Percentiles rank a stretch among this genome's conserved stretches.
phyloP scores from a whole-genome alignment of 2,329 filamentous ascomycete genomes.

The Delphinella strobiligena region DNA sequence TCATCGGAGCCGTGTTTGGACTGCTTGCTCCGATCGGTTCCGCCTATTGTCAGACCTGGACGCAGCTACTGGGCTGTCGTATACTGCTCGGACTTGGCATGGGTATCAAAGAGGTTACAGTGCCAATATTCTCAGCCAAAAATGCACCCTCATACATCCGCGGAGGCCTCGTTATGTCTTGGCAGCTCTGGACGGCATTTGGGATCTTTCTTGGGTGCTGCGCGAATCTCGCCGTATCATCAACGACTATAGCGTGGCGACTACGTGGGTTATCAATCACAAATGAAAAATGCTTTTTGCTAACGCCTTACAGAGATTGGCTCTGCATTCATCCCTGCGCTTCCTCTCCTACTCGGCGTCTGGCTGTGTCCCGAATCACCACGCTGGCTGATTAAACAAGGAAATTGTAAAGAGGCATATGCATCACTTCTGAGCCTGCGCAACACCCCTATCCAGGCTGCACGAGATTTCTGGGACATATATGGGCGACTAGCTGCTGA shows the following conservation, averaged over 20 bases:
- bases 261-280: too few relatives aligned
- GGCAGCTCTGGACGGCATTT: slow-evolving; percentile 35
- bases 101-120: slow-evolving; percentile 10
- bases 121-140: slow-evolving; percentile 20
- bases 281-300: too few relatives aligned
- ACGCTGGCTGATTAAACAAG: slow-evolving; percentile 28
- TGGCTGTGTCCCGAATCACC: slow-evolving; percentile 28
- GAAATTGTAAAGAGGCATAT: slow-evolving; percentile 24
- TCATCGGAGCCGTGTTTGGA: slow-evolving; percentile 18
- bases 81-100: slow-evolving; percentile 12
- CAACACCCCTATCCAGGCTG: slow-evolving; percentile 24
- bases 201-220: slow-evolving; percentile 34
- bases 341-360: slow-evolving; percentile 14
- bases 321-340: slow-evolving; percentile 28
- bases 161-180: slow-evolving; percentile 34
- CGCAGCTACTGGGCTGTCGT: slow-evolving; percentile 8
- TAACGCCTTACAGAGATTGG: too few relatives aligned
- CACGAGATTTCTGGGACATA: slow-evolving; percentile 29
- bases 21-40: slow-evolving; percentile 5
- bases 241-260: slow-evolving; percentile 25
- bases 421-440: slow-evolving; percentile 22
- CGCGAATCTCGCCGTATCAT: slow-evolving; percentile 31
- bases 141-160: slow-evolving; percentile 26
- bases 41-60: slow-evolving; percentile 8
- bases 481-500: slow-evolving; percentile 16